phyloP scores from a whole-genome alignment of 176 grass and related monocot genomes.

The Dactylis glomerata region DNA sequence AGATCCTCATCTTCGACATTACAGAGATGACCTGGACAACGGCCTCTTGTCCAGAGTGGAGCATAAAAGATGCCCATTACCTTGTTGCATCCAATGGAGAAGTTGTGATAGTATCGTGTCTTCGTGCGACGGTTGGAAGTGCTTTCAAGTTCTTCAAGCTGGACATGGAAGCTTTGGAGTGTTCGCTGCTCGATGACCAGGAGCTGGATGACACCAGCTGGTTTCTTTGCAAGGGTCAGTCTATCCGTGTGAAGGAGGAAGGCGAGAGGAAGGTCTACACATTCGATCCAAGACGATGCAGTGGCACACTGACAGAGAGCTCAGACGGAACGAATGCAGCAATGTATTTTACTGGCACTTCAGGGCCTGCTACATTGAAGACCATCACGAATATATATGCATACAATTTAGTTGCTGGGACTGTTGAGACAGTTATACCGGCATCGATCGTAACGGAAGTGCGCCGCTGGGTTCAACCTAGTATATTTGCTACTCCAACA shows the following conservation, averaged over 20 bases:
- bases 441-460: not conserved
- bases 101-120: not conserved
- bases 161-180: not conserved
- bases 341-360: not conserved
- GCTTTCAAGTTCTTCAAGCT: slow-evolving; percentile 9
- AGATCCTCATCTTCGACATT: slow-evolving; percentile 1
- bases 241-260: slow-evolving; percentile 1
- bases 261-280: not conserved
- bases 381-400: slow-evolving; percentile 10
- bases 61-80: slow-evolving; percentile 1
- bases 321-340: not conserved
- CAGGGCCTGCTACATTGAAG: not conserved
- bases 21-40: not conserved
- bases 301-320: not conserved
- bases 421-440: not conserved
- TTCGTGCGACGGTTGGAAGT: not conserved
- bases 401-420: not conserved
- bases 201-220: slow-evolving; percentile 8
- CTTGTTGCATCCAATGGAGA: not conserved
- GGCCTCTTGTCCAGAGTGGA: slow-evolving; percentile 1
- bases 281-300: not conserved
- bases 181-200: not conserved
- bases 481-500: not conserved
- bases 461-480: not conserved
- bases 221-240: slow-evolving; percentile 4